Percentiles rank a stretch among this genome's conserved stretches.
Conservation (phyloP, 371 early-diverging fungal genomes). For the Haplosporangium sp. region DNA sequence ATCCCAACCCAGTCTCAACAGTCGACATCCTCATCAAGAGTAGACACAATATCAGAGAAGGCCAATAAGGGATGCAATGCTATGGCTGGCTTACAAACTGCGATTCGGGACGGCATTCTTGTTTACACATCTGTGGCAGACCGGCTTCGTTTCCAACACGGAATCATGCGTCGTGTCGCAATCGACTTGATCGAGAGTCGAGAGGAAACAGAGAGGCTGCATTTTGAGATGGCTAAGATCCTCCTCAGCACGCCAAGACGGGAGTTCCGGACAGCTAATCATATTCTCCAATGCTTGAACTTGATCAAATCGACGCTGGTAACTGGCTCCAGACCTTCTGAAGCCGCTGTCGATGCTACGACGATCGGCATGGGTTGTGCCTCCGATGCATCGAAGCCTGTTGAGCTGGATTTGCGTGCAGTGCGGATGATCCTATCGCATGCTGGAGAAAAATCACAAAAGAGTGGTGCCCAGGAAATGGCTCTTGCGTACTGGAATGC, state of each 20-base stretch:
- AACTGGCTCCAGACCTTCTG: background rate
- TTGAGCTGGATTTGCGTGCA: conserved; percentile 16
- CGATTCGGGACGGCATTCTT: conserved; percentile 43
- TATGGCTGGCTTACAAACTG: conserved; percentile 47
- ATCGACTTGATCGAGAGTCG: conserved; percentile 18
- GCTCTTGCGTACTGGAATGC: conserved; percentile 49
- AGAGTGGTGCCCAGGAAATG: conserved; percentile 53
- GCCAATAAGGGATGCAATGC: conserved; percentile 31
- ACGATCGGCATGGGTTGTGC: background rate
- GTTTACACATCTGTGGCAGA: conserved; percentile 35
- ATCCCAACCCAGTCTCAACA: too few species aligned
- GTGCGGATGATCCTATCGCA: conserved; percentile 28
- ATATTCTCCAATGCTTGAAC: conserved; percentile 32
- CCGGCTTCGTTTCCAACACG: conserved; percentile 39
- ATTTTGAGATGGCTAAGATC: conserved; percentile 40
- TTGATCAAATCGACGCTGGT: conserved; percentile 36
- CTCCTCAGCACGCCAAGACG: conserved; percentile 29
- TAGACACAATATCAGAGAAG: background rate
- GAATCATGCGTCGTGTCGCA: conserved; percentile 47
- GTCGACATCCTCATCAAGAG: too few species aligned
- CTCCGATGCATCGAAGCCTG: background rate
- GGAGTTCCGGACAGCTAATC: conserved; percentile 37
- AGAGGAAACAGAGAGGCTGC: conserved; percentile 33
- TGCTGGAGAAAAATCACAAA: conserved; percentile 49
- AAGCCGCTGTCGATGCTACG: background rate